Evolutionary conservation across 345 rosid species (phyloP).

Genomic region (Populus alba): DNA sequence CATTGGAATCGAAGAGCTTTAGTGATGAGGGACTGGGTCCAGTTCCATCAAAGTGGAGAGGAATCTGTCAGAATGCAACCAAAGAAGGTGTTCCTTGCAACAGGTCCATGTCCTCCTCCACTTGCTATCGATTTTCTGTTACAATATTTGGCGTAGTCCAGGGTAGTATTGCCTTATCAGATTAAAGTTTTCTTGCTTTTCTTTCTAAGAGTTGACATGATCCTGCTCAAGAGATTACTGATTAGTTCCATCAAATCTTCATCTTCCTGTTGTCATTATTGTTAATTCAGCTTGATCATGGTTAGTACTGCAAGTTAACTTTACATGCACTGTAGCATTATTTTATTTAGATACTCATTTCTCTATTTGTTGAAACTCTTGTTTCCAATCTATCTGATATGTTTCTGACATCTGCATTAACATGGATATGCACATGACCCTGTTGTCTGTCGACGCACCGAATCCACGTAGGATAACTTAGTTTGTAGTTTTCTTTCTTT

Average conservation of each 20-base stretch:
- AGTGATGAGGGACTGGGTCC: conserved; percentile 50
- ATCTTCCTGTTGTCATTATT: not conserved
- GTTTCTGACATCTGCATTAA: not conserved
- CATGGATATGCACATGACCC: not conserved
- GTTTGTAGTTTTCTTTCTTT: not conserved
- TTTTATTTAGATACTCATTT: too few relatives aligned
- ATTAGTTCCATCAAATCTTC: not conserved
- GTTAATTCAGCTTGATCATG: not conserved
- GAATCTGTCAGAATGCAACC: conserved; percentile 36
- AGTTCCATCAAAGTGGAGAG: conserved; percentile 57
- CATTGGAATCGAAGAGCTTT: conserved; percentile 52
- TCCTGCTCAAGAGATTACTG: not conserved
- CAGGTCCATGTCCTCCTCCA: conserved; percentile 30
- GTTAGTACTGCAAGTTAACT: not conserved
- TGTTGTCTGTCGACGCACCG: not conserved
- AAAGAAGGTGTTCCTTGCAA: conserved; percentile 44
- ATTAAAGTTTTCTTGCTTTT: not conserved
- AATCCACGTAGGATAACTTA: not conserved
- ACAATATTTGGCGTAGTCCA: not conserved
- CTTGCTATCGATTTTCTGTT: not conserved
- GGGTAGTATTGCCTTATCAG: not conserved
- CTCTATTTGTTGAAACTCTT: not conserved
- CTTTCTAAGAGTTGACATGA: not conserved
- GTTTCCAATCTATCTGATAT: not conserved
- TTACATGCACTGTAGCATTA: not conserved